These are phyloP conservation scores for Syzygium syzygioides DNA, from an alignment of 441 rosid species.

Conservation along the genomic window DNA sequence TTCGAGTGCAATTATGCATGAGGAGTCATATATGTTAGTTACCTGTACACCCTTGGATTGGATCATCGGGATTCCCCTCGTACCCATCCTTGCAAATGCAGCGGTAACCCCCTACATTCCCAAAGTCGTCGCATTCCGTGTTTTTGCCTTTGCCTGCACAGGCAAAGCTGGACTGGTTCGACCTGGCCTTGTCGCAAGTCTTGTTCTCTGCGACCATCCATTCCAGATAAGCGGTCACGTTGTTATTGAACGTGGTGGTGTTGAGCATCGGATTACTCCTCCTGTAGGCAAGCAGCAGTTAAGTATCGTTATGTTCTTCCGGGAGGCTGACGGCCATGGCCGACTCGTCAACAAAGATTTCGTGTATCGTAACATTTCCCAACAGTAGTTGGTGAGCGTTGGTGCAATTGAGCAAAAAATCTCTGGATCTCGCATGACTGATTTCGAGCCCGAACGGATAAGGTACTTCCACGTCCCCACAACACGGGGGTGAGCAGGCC, in stretches of 20 bases:
- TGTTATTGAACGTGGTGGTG: fast-evolving
- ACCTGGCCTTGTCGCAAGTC: fast-evolving
- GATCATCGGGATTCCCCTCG: not conserved
- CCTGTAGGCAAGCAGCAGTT: no score
- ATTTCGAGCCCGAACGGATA: not conserved
- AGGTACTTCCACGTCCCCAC: not conserved
- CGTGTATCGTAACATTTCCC: not conserved
- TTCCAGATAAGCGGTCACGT: no score
- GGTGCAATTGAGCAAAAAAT: not conserved
- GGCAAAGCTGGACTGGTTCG: fast-evolving
- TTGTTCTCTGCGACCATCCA: no score
- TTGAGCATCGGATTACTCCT: not conserved
- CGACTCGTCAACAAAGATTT: not conserved
- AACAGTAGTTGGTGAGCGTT: not conserved
- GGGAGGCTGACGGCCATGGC: no score
- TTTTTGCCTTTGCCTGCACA: no score
- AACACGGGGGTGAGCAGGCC: no score
- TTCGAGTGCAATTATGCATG: not conserved
- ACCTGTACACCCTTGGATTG: fast-evolving
- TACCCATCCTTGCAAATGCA: not conserved
- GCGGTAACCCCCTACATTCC: not conserved
- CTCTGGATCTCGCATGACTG: not conserved
- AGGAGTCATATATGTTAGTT: not conserved
- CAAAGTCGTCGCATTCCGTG: fast-evolving
- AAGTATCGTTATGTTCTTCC: no score